phyloP scores from a whole-genome alignment of 176 grass and related monocot genomes.

The Carex littledalei region DNA sequence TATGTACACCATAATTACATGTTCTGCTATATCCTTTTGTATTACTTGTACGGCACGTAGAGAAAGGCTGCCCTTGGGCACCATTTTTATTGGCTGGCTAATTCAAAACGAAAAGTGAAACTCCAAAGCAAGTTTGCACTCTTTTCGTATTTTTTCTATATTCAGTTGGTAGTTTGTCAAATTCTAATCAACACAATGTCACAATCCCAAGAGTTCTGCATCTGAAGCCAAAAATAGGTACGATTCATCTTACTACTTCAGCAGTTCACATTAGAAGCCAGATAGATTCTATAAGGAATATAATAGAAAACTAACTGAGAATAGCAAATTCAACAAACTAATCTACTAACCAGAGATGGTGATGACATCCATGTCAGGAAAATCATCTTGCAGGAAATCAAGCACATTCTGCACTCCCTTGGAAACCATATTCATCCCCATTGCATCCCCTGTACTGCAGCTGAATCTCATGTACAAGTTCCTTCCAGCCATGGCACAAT shows the following conservation, averaged over 20 bases:
- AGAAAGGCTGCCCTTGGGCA: neutral
- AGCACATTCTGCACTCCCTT: slow-evolving; percentile 89
- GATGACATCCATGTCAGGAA: slow-evolving; percentile 86
- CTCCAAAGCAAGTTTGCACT: neutral
- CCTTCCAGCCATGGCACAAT: slow-evolving; percentile 78
- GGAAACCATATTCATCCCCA: slow-evolving; percentile 99
- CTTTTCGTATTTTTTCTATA: neutral
- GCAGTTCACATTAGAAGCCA: neutral
- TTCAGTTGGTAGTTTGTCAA: neutral
- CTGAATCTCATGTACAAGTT: slow-evolving; percentile 91
- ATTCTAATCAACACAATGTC: neutral
- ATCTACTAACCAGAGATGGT: slow-evolving; percentile 69
- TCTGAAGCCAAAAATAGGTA: slow-evolving; percentile 5
- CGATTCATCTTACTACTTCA: neutral
- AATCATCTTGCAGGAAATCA: slow-evolving; percentile 71
- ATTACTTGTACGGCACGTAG: neutral
- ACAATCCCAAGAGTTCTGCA: neutral
- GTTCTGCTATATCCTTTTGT: neutral
- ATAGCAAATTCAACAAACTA: neutral
- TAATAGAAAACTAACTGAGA: neutral
- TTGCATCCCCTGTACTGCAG: slow-evolving; percentile 90
- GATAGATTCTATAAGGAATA: neutral
- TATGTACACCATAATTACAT: neutral
- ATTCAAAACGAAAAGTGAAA: neutral
- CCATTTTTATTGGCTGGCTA: neutral